Base-by-base conservation (phyloP, 75 land plant species). In the Pinus taeda region DNA sequence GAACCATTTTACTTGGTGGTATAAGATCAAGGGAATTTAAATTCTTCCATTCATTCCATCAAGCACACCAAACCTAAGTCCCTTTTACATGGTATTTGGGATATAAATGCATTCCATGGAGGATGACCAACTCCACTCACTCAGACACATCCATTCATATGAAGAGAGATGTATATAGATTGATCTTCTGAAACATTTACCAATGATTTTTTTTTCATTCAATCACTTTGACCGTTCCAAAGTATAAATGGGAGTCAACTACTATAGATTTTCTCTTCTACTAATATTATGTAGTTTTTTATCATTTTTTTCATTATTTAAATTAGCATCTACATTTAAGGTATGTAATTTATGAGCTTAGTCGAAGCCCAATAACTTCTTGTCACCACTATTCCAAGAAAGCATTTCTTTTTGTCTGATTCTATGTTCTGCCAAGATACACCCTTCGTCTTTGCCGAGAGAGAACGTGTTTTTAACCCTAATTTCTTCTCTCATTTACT, bases 1-100 rank as follows among this genome's bases (percentile, higher is more conserved):
- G 33, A 30, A 30, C 33, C 0, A 30, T 30, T 30, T 30, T 30
- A 30, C 33, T 30, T 30, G 33, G 33, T 30, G 33, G 33, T 30
- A 30, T 30, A 30, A 30, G 1, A 30, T 30, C 33, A 30, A 30
- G 33, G 1, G 33, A 30, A 30, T 57, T 20, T 57, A 85, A 18
- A 93, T 87, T 86, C 91, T 90, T 66, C 98, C 98, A 86, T 96
- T 97, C 91, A 96, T 87, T 30, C 98, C 98, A 85, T 96, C 94
- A 56, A 96, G 82, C 55, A 90, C 90, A 73, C 98, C 98, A 61
- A 84, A 76, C 98, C 98, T 93, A 4, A 96, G 76, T 36, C 98
- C 98, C 36, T 93, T 90, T 33, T 86, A 76, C 11, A 93, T 33
- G 98, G 98, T 66, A 96, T 61, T 37, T 96, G 98, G 33, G 89